phyloP scores from a whole-genome alignment of 164 flowering plant species.

The Nymphaea thermarum region DNA sequence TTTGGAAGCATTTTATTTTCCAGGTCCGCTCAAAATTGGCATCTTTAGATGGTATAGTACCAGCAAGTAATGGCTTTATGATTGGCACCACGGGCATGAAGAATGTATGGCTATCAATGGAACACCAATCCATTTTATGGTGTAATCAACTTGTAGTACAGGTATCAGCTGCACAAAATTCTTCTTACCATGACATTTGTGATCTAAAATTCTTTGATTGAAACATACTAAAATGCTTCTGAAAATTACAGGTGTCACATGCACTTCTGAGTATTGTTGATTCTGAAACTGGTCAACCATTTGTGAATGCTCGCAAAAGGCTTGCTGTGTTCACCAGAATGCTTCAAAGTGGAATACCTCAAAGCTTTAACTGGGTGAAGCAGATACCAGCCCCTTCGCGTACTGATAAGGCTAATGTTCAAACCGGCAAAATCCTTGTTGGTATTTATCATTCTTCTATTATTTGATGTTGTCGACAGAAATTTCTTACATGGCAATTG shows the following conservation, averaged over 20 bases:
- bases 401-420: slow-evolving; percentile 13
- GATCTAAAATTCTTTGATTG: no score
- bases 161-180: slow-evolving; percentile 31
- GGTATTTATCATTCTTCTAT: slow-evolving; percentile 20
- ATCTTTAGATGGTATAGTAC: slow-evolving; percentile 88
- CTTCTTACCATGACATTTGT: background rate
- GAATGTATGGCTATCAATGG: slow-evolving; percentile 99
- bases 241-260: slow-evolving; percentile 68
- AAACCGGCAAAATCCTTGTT: slow-evolving; percentile 19
- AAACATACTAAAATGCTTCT: no score
- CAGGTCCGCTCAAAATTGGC: slow-evolving; percentile 82
- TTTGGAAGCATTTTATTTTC: slow-evolving; percentile 3
- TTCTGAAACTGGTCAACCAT: slow-evolving; percentile 60
- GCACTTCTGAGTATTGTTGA: slow-evolving; percentile 86
- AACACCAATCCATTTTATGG: slow-evolving; percentile 97
- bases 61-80: slow-evolving; percentile 79
- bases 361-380: slow-evolving; percentile 43
- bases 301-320: slow-evolving; percentile 40
- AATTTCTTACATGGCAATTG: no score
- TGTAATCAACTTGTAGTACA: slow-evolving; percentile 97
- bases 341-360: slow-evolving; percentile 78
- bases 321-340: slow-evolving; percentile 61
- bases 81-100: slow-evolving; percentile 75
- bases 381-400: slow-evolving; percentile 19
- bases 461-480: no score